A percentile compares a stretch with the other conserved stretches of the same genome.
Evolutionary conservation across 1,284 basidiomycete species (phyloP).

Genomic region (Vanrija sp.): DNA sequence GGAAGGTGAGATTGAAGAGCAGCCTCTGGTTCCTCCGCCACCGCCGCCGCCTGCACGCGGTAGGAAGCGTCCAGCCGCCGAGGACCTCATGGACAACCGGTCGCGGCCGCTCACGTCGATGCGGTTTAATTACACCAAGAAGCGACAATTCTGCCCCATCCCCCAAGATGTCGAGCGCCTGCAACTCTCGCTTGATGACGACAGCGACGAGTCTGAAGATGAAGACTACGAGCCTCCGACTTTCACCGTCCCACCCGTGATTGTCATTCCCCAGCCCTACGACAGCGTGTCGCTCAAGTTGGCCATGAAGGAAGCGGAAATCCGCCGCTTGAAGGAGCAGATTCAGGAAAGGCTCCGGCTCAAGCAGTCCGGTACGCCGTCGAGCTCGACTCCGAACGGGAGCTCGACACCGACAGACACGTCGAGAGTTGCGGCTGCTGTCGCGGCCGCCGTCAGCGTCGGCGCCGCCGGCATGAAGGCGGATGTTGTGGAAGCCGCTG

Average conservation of each 20-base stretch:
- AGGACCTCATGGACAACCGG: constrained; percentile 36
- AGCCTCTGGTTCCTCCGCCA: background rate
- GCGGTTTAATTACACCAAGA: background rate
- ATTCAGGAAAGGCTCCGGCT: constrained; percentile 28
- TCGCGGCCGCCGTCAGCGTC: constrained; percentile 3
- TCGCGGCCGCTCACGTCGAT: constrained; percentile 7
- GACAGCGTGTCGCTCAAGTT: constrained; percentile 19
- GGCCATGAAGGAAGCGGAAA: constrained; percentile 33
- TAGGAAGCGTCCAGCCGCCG: constrained; percentile 34
- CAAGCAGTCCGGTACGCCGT: constrained; percentile 11
- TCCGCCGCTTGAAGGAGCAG: constrained; percentile 32
- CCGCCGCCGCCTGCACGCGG: constrained; percentile 17
- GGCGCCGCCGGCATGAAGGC: background rate
- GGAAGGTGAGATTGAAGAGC: constrained; percentile 37
- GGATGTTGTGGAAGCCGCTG: constrained; percentile 9
- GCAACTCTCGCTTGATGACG: constrained; percentile 22
- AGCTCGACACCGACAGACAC: constrained; percentile 3
- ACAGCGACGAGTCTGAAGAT: constrained; percentile 15
- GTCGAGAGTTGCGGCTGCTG: constrained; percentile 1
- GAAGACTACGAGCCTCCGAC: constrained; percentile 17
- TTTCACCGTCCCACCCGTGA: constrained; percentile 1
- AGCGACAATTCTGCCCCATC: constrained; percentile 26
- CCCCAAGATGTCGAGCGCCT: constrained; percentile 20
- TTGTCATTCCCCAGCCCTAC: constrained; percentile 9
- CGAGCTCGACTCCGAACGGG: constrained; percentile 4